Conservation (phyloP, 495 filamentous ascomycete genomes). For the Evernia prunastri region DNA sequence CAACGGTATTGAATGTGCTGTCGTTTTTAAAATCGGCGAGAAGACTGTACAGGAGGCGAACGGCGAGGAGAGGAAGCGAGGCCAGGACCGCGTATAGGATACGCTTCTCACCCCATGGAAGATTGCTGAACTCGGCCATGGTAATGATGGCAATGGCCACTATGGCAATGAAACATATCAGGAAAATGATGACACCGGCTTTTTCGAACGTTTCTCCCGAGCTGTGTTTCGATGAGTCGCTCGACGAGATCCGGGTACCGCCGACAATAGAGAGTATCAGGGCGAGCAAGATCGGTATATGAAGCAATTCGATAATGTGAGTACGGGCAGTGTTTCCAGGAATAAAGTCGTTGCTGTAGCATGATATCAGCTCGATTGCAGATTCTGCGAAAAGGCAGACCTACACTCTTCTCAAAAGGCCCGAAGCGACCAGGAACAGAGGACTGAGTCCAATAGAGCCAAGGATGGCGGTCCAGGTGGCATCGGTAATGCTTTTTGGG, state of each 20-base stretch:
- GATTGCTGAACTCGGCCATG: neutral
- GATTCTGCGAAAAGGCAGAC: neutral
- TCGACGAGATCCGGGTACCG: slow-evolving; percentile 9
- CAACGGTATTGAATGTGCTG: slow-evolving; percentile 5
- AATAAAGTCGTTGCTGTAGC: slow-evolving; percentile 4
- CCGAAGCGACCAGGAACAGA: slow-evolving; percentile 16
- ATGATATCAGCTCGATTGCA: neutral
- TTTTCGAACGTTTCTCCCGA: slow-evolving; percentile 5
- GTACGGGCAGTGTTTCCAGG: no score
- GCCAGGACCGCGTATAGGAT: slow-evolving; percentile 18
- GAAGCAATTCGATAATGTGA: slow-evolving; percentile 1
- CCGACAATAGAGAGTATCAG: slow-evolving; percentile 19
- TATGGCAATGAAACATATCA: slow-evolving; percentile 15
- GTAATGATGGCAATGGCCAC: slow-evolving; percentile 13
- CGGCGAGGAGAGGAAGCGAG: slow-evolving; percentile 19
- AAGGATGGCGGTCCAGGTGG: slow-evolving; percentile 16
- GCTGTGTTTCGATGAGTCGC: neutral
- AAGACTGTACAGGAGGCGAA: slow-evolving; percentile 19
- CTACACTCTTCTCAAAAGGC: slow-evolving; percentile 17
- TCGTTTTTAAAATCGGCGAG: slow-evolving; percentile 16
- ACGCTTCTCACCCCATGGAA: slow-evolving; percentile 8
- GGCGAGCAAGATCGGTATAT: slow-evolving; percentile 17
- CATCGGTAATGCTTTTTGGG: neutral
- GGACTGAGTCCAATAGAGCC: slow-evolving; percentile 18
- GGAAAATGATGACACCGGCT: slow-evolving; percentile 17